Evolutionary conservation across 2,329 filamentous ascomycete species (phyloP), one percentile per base, ranked within the genome.

Genomic region (Paraconiothyrium brasiliense): DNA sequence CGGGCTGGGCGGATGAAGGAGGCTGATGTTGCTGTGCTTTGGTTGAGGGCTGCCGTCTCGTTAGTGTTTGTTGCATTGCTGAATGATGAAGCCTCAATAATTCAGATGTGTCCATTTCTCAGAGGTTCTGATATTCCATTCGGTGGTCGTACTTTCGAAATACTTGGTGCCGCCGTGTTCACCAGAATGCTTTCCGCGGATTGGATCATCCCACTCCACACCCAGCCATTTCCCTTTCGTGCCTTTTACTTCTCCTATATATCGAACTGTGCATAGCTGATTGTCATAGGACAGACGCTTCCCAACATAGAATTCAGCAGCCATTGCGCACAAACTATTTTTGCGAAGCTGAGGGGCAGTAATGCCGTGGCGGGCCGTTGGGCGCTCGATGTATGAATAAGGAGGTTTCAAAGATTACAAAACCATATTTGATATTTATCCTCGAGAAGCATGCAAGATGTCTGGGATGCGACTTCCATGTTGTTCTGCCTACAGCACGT

Each of bases 131-230:
- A 47, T 32, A 50, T 10, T 74, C 85, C 93, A 93, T 5, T 43
- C 9, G n/a, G 96, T 67, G 84, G 54, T 41, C 57, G 75, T 86
- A 94, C 94, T 97, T 69, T 85, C 82, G 73, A 98, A 98, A 76
- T 97, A 97, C 64, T 87, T 88, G 64, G 86, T 84, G 62, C 91
- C 92, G 66, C 91, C 89, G 79, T 96, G 89, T 63, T 90, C 89
- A 61, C 95, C 95, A 72, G 94, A 87, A 79, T 99, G 94, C 82
- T 97, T 98, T 63, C 95, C 95, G 71, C 94, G 86, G 41, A 84
- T 85, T 59, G 89, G 83, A 77, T 97, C 92, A 79, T 98, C 94
- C 95, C 95, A 99, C 85, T 99, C 95, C 51, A 98, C 92, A 50
- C 95, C 95, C 37, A 98, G 85, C 94, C 94, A 98, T 65, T 86